A percentile compares a stretch with the other conserved stretches of the same genome.
Evolutionary conservation across 176 grass and related monocot genomes (phyloP).

Genomic region (Tuctoria greenei): DNA sequence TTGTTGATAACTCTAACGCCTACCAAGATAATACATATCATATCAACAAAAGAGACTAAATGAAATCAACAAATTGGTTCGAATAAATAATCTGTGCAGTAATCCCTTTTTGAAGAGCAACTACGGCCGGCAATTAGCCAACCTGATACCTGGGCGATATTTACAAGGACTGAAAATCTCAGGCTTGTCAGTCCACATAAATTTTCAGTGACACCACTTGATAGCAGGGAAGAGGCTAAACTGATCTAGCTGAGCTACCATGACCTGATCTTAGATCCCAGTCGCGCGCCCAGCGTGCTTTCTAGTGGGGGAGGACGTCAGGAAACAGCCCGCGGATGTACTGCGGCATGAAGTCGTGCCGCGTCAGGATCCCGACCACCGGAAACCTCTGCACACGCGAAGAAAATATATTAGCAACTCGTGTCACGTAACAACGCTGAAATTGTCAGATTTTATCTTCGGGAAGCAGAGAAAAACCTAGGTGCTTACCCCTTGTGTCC

Average conservation of each 20-base stretch:
- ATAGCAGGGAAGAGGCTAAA: too few relatives aligned
- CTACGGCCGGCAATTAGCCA: neutral
- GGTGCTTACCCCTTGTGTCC: slow-evolving; percentile 51
- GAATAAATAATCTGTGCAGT: neutral
- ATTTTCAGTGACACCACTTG: too few relatives aligned
- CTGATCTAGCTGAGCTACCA: too few relatives aligned
- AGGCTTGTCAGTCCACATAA: neutral
- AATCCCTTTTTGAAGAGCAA: neutral
- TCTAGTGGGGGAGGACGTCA: too few relatives aligned
- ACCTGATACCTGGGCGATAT: neutral
- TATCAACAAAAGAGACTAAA: neutral
- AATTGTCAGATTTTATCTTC: neutral
- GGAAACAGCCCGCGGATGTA: slow-evolving; percentile 55
- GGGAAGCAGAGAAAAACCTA: neutral
- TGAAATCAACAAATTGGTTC: neutral
- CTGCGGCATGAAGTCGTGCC: slow-evolving; percentile 71
- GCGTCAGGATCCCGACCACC: slow-evolving; percentile 60
- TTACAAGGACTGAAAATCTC: neutral
- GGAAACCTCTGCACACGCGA: slow-evolving; percentile 44
- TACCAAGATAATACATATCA: neutral
- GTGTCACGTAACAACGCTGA: neutral
- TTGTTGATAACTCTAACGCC: neutral
- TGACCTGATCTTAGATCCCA: too few relatives aligned
- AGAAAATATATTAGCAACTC: too few relatives aligned
- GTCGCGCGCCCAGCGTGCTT: too few relatives aligned